Evolutionary conservation across 2,329 filamentous ascomycete species (phyloP).

Genomic region (Trichoderma sp.): DNA sequence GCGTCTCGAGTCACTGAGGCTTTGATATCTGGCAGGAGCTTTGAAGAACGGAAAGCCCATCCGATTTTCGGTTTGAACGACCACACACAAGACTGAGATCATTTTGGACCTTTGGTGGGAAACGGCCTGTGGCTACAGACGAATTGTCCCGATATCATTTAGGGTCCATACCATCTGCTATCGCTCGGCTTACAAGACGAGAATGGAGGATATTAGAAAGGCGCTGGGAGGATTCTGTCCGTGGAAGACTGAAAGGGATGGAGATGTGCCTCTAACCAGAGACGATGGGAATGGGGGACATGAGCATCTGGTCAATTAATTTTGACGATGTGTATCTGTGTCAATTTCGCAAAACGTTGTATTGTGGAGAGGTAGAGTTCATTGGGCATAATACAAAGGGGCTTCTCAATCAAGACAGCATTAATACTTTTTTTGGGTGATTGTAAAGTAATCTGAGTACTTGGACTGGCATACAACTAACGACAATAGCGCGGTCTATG

Average conservation of each 20-base stretch:
- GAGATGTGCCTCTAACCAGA: background rate
- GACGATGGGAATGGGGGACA: background rate
- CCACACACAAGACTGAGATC: background rate
- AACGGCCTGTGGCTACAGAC: background rate
- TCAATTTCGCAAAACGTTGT: background rate
- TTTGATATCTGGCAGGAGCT: background rate
- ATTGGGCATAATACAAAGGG: background rate
- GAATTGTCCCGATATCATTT: background rate
- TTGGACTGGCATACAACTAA: too few species aligned
- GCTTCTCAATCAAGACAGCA: too few species aligned
- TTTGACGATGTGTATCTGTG: background rate
- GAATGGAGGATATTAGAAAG: background rate
- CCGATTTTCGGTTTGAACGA: background rate
- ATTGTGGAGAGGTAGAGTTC: background rate
- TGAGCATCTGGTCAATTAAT: background rate
- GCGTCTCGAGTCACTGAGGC: background rate
- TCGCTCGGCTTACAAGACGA: background rate
- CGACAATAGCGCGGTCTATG: background rate
- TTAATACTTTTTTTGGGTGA: too few species aligned
- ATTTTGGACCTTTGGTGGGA: background rate
- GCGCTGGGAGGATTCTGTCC: background rate
- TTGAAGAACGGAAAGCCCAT: background rate
- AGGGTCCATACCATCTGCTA: background rate
- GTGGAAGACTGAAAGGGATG: background rate
- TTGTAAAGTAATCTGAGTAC: too few species aligned